A percentile compares a stretch with the other conserved stretches of the same genome.
Conservation (phyloP, 176 grass and related monocot species). For the Chrysopogon serrulatus region DNA sequence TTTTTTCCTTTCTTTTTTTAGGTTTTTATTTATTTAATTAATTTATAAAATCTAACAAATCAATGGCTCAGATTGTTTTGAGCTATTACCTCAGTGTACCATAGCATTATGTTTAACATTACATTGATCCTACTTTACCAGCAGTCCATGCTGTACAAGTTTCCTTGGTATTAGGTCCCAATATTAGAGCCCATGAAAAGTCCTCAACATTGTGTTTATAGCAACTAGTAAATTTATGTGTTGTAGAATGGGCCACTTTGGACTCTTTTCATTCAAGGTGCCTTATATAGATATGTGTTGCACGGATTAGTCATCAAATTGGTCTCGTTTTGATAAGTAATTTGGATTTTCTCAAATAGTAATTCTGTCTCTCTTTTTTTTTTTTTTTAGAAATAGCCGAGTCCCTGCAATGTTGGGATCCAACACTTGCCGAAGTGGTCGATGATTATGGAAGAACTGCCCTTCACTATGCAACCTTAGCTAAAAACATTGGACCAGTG, state of each 20-base stretch:
- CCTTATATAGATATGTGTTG: background rate
- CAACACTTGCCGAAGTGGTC: background rate
- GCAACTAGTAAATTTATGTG: background rate
- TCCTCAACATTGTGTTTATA: background rate
- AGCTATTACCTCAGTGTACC: no score
- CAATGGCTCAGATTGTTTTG: no score
- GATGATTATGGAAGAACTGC: constrained; percentile 25
- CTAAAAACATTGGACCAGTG: background rate
- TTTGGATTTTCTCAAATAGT: background rate
- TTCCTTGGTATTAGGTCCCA: background rate
- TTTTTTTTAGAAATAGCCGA: constrained; percentile 9
- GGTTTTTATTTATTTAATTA: no score
- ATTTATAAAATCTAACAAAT: no score
- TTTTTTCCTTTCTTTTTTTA: no score
- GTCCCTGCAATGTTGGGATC: background rate
- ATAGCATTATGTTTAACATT: no score
- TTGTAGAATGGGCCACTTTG: background rate
- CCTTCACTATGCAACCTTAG: constrained; percentile 43
- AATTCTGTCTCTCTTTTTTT: background rate
- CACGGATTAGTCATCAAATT: background rate
- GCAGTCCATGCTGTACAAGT: background rate
- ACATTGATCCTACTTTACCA: background rate
- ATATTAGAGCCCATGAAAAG: background rate
- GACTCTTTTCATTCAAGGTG: background rate
- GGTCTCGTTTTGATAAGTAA: background rate